Evolutionary conservation across 1,284 basidiomycete species (phyloP), one percentile per base, ranked within the genome.

Genomic region (Moesziomyces sp.): DNA sequence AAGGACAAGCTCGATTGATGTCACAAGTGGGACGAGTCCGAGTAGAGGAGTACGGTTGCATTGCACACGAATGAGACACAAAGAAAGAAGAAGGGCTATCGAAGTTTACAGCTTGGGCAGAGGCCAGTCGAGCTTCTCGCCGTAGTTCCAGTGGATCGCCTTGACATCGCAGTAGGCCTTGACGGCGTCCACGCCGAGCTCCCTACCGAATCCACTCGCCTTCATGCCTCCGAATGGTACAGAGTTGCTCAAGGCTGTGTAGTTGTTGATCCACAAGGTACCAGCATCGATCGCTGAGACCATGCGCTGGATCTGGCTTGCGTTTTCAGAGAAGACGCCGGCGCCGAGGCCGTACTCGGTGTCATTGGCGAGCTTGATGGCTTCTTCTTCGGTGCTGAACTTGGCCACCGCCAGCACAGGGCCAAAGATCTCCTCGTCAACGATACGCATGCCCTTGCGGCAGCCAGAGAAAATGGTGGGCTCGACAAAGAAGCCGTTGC

Each of bases 301-400:
- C 85, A 95, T 85, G 85, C 96, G 88, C 77, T 89, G 87, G 19
- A 70, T 59, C 52, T 59, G 56, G 21, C 56, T 59, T 5, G 60
- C 60, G 26, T 70, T 64, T 35, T 63, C 55, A 23, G 92, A 89
- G 87, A 95, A 96, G 60, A 97, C 89, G 18, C 92, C 91, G 0
- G 92, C 88, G 18, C 92, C 91, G 40, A 96, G 88, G 68, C 95
- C 95, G 85, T 96, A 89, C 77, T 86, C 84, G 0, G 91, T 91
- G 84, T 95, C 97, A 96, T 57, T 76, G 50, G 93, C 94, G 78
- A 89, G 87, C 46, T 84, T 85, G 79, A 96, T 86, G 40, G 92
- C 90, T 67, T 93, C 91, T 43, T 73, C 77, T 35, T 82, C 78
- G 51, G 78, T 78, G 67, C 78, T 79, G 74, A 85, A 85, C 55